A percentile compares a stretch with the other conserved stretches of the same genome.
Evolutionary conservation across 2,329 filamentous ascomycete species (phyloP).

Genomic region (Cladosporium halotolerans): DNA sequence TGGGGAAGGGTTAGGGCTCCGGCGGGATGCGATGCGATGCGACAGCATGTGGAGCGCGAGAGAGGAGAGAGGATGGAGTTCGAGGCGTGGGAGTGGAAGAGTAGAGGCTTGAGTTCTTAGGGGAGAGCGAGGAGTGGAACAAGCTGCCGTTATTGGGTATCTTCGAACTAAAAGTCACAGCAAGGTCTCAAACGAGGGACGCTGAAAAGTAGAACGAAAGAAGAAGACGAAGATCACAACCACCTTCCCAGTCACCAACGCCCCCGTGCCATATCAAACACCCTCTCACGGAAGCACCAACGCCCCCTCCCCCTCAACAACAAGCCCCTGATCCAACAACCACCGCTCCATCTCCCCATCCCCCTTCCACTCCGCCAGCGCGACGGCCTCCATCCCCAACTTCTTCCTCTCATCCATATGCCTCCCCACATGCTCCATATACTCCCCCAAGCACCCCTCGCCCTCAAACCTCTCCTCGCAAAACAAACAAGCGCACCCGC

Average conservation of each 20-base stretch:
- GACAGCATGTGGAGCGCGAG: too few relatives aligned
- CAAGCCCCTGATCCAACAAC: constrained; percentile 34
- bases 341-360: constrained; percentile 33
- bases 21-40: too few relatives aligned
- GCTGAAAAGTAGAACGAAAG: not conserved
- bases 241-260: not conserved
- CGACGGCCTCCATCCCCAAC: constrained; percentile 22
- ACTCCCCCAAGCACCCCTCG: constrained; percentile 63
- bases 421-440: constrained; percentile 80
- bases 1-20: too few relatives aligned
- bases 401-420: constrained; percentile 62
- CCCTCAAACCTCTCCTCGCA: constrained; percentile 62
- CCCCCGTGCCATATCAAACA: not conserved
- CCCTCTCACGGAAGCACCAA: constrained; percentile 14
- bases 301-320: constrained; percentile 22
- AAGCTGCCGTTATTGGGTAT: too few relatives aligned
- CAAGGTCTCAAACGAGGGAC: too few relatives aligned
- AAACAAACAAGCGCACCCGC: constrained; percentile 55
- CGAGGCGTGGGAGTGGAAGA: too few relatives aligned
- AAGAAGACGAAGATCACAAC: not conserved
- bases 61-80: too few relatives aligned
- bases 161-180: too few relatives aligned
- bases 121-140: too few relatives aligned
- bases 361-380: constrained; percentile 31
- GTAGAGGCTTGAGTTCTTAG: too few relatives aligned